These are phyloP conservation scores for Spergularia azorica DNA, from an alignment of 179 eudicot species.

Conservation along the genomic window DNA sequence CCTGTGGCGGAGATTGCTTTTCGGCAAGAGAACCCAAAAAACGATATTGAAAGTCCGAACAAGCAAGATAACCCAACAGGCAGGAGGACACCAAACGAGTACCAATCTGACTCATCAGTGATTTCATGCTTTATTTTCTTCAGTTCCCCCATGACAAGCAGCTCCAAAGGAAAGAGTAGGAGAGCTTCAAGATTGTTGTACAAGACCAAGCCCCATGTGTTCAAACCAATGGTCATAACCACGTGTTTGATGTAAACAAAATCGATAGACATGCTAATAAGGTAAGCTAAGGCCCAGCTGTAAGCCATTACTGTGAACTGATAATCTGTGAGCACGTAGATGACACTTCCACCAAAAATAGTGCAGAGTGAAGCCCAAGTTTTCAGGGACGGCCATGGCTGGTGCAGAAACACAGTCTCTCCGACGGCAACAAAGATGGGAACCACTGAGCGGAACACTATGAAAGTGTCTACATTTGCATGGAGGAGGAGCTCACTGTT, in stretches of 20 bases:
- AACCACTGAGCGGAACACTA: constrained; percentile 89
- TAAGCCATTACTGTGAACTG: constrained; percentile 88
- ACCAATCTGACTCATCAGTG: constrained; percentile 80
- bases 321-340: constrained; percentile 85
- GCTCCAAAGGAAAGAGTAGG: constrained; percentile 79
- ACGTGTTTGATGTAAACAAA: constrained; percentile 98
- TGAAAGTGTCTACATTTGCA: constrained; percentile 97
- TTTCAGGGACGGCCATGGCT: constrained; percentile 85
- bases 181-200: constrained; percentile 97
- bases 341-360: constrained; percentile 84
- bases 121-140: constrained; percentile 91
- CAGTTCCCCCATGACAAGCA: constrained; percentile 88
- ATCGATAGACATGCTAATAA: constrained; percentile 92
- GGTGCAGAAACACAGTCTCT: constrained; percentile 83
- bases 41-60: constrained; percentile 87
- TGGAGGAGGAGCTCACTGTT: constrained; percentile 96
- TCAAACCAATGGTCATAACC: constrained; percentile 86
- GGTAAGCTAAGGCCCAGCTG: constrained; percentile 89
- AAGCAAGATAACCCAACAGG: constrained; percentile 93
- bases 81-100: constrained; percentile 70
- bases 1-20: constrained; percentile 93
- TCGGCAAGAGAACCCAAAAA: constrained; percentile 92
- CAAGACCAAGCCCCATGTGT: constrained; percentile 94
- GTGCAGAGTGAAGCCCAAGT: constrained; percentile 87
- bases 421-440: constrained; percentile 96